Conservation (phyloP, 495 filamentous ascomycete genomes). For the Parachaetomium inaequale region DNA sequence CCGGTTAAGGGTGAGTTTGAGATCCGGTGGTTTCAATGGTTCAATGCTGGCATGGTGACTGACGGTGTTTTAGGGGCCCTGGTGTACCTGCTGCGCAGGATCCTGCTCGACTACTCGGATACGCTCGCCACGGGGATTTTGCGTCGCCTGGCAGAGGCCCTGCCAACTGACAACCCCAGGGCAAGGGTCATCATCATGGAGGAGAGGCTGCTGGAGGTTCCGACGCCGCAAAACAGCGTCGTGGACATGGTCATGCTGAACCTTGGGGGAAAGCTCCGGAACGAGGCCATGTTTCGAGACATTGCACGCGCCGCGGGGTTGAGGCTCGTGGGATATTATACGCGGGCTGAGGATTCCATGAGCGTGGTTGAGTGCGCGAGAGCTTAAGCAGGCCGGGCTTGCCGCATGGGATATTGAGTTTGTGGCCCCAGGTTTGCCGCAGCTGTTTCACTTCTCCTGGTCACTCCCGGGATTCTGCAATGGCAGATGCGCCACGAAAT, state of each 20-base stretch:
- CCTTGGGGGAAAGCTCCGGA: conserved; percentile 32
- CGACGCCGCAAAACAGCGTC: conserved; percentile 23
- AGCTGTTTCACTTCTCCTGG: too few relatives aligned
- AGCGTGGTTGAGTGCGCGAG: conserved; percentile 30
- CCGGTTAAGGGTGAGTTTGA: conserved; percentile 35
- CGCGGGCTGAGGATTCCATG: conserved; percentile 14
- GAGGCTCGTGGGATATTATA: conserved; percentile 23
- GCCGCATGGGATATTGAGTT: too few relatives aligned
- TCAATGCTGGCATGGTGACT: neutral
- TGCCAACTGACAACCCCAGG: conserved; percentile 29
- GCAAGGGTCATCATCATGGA: conserved; percentile 34
- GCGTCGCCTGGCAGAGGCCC: conserved; percentile 35
- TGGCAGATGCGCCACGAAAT: too few relatives aligned
- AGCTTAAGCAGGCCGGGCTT: neutral
- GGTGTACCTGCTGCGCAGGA: conserved; percentile 48
- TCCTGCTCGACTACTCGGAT: conserved; percentile 53
- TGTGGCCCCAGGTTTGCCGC: too few relatives aligned
- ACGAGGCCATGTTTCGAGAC: conserved; percentile 22
- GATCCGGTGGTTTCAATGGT: neutral
- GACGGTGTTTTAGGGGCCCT: conserved; percentile 36
- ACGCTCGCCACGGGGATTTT: conserved; percentile 37
- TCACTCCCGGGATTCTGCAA: too few relatives aligned
- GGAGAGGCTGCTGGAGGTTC: conserved; percentile 21
- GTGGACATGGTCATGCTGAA: conserved; percentile 36
- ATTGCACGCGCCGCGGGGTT: conserved; percentile 24